Evolutionary conservation across 2,329 filamentous ascomycete species (phyloP).

Genomic region (Cladosporium sp.): DNA sequence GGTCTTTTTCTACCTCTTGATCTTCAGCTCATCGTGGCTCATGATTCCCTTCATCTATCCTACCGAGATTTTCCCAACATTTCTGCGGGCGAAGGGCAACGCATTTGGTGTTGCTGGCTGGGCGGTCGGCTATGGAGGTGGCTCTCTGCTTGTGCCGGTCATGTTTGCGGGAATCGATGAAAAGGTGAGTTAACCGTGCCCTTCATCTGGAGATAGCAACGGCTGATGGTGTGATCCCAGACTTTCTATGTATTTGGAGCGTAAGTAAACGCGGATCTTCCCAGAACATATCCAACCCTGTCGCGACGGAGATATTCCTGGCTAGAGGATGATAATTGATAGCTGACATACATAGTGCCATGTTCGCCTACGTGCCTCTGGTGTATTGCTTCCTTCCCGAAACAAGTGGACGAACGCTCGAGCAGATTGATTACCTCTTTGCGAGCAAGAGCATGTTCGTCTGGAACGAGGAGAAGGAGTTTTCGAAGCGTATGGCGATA

Average conservation of each 20-base stretch:
- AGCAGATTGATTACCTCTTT: constrained; percentile 26
- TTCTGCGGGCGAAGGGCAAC: constrained; percentile 13
- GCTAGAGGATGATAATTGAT: constrained; percentile 4
- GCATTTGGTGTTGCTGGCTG: constrained; percentile 15
- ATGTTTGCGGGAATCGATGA: constrained; percentile 19
- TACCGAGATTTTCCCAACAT: constrained; percentile 15
- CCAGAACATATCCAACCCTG: not conserved
- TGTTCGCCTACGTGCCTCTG: constrained; percentile 19
- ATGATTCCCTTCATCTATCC: constrained; percentile 24
- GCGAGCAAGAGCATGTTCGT: constrained; percentile 19
- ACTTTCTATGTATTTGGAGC: constrained; percentile 6
- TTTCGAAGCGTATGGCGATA: constrained; percentile 5
- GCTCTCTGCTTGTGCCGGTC: constrained; percentile 17
- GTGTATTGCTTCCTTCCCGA: constrained; percentile 24
- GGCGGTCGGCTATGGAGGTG: constrained; percentile 19
- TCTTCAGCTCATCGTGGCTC: constrained; percentile 29
- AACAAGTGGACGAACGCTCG: constrained; percentile 22
- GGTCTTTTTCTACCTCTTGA: constrained; percentile 28
- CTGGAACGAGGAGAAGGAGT: constrained; percentile 22
- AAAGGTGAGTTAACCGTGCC: constrained; percentile 12
- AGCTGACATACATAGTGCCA: constrained; percentile 22
- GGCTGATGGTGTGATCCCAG: not conserved
- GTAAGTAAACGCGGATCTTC: constrained; percentile 4
- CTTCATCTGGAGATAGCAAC: not conserved
- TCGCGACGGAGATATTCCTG: not conserved